Conservation (phyloP, 139 green algal species). For the Asterochloris sp. region DNA sequence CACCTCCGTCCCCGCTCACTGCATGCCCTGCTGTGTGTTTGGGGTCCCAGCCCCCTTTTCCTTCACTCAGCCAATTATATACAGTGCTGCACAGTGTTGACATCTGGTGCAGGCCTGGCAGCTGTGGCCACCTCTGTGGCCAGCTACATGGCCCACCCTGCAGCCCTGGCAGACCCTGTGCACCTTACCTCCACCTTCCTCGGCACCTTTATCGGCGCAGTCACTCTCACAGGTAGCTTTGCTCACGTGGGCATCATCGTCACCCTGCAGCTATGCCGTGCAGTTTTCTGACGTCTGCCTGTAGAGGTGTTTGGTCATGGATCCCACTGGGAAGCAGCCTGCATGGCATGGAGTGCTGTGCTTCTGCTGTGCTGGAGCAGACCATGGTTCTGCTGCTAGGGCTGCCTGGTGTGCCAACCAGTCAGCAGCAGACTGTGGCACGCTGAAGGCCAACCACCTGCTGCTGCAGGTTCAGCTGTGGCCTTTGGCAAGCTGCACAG, state of each 20-base stretch:
- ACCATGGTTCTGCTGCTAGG: background rate
- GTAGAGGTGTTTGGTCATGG: background rate
- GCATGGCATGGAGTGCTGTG: background rate
- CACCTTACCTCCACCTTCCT: constrained; percentile 73
- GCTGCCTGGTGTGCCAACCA: background rate
- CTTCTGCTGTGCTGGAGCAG: background rate
- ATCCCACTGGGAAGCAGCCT: background rate
- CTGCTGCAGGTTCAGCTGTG: constrained; percentile 52
- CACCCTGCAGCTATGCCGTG: background rate
- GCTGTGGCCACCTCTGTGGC: constrained; percentile 67
- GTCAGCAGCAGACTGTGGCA: background rate
- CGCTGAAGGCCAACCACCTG: background rate
- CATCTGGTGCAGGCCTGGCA: constrained; percentile 50
- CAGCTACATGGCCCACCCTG: constrained; percentile 57
- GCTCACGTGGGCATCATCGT: no score
- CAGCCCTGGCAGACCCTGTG: constrained; percentile 37
- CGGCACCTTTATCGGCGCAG: constrained; percentile 76
- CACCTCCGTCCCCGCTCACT: no score
- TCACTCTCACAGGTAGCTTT: constrained; percentile 76
- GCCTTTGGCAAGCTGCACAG: constrained; percentile 92
- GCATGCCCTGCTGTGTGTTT: no score
- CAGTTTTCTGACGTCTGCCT: background rate
- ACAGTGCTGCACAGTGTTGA: background rate
- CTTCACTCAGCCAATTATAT: no score
- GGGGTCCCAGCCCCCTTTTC: no score